Evolutionary conservation across 2,329 filamentous ascomycete genomes (phyloP), one percentile per base, ranked within the genome.

Genomic region (Botrytis cinerea): DNA sequence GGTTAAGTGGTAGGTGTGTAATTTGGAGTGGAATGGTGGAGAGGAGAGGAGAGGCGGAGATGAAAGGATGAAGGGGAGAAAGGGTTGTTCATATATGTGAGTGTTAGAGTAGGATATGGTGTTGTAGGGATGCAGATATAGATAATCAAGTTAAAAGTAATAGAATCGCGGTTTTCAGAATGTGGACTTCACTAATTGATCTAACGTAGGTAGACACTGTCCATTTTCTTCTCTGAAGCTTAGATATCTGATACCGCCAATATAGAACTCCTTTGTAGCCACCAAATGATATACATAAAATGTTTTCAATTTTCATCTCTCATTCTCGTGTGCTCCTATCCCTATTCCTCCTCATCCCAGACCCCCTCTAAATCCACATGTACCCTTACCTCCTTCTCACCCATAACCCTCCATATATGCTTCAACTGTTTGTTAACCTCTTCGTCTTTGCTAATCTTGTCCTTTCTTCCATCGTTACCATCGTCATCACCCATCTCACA

Each of bases 301-400:
- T 25, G 5, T 61, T 61, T 16, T 40, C 35, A 20, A 32, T 1
- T 9, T 35, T 6, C 28, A 16, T 38, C 32, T 35, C 22, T n/a
- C 32, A 1, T 51, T 18, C 20, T 8, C 63, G 18, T 10, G 20
- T 51, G n/a, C 59, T 38, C 32, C 59, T 38, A 40, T n/a, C 35
- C 22, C 28, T 38, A 54, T 18, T 40, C 66, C 48, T 57, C 35
- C 3, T 38, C 48, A 57, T 73, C 72, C 68, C 68, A 73, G 16
- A 51, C n/a, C 32, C 84, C 83, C 74, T 87, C 85, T 45, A 89
- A 79, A 77, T 89, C 84, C 70, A 87, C 82, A 81, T 88, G 87
- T 38, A 91, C 80, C 74, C 90, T 84, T 75, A 91, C 75, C 77
- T 89, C 89, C 81, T 90, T 90, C 81, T 91, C 89, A 22, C 84